phyloP scores from a whole-genome alignment of 2,329 filamentous ascomycete genomes.

The Monilinia laxa region DNA sequence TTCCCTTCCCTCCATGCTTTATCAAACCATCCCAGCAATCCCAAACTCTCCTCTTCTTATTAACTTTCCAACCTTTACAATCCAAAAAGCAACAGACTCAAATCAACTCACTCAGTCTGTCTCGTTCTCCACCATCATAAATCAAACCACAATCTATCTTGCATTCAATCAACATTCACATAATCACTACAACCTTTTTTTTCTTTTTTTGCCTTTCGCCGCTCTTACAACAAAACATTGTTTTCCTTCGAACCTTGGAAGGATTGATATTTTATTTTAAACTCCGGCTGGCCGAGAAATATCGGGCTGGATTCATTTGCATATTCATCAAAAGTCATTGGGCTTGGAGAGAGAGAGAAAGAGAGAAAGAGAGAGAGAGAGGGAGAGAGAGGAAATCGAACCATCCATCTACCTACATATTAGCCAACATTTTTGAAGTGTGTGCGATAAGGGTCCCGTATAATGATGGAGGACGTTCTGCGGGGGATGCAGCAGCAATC shows the following conservation, averaged over 20 bases:
- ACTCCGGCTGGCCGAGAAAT: constrained; percentile 22
- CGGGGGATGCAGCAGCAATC: constrained; percentile 29
- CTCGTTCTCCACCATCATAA: no score
- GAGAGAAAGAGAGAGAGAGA: background rate
- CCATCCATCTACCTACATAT: background rate
- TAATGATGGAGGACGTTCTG: constrained; percentile 31
- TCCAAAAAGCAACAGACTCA: no score
- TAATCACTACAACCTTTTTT: background rate
- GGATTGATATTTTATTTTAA: background rate
- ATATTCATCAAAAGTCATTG: constrained; percentile 6
- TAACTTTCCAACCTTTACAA: no score
- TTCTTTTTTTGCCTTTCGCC: background rate
- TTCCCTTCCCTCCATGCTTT: no score
- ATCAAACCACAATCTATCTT: constrained; percentile 6
- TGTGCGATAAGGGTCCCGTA: constrained; percentile 21
- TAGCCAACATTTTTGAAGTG: constrained; percentile 4
- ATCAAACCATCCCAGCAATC: no score
- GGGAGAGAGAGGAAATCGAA: background rate
- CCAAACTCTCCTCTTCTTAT: no score
- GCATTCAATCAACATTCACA: background rate
- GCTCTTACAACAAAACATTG: background rate
- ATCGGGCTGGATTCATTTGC: constrained; percentile 19
- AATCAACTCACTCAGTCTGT: background rate
- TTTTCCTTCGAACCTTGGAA: no score
- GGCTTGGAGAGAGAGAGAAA: background rate